phyloP scores from a whole-genome alignment of 768 basidiomycete species.

The Ramaria sp. region DNA sequence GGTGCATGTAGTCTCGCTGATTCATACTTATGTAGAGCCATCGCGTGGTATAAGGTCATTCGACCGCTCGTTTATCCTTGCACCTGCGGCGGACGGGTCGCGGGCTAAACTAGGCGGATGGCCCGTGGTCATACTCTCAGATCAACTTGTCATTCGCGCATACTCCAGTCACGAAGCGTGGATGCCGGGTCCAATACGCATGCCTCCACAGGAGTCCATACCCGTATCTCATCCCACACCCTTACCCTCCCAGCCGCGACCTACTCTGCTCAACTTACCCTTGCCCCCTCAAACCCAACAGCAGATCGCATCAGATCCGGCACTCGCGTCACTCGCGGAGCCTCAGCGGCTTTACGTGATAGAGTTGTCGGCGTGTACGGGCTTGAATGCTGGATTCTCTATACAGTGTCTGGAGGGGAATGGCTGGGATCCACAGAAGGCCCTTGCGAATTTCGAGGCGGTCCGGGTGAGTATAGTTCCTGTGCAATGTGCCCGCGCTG shows the following conservation, averaged over 20 bases:
- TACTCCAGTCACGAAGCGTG: constrained; percentile 80
- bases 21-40: constrained; percentile 34
- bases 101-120: constrained; percentile 79
- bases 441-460: constrained; percentile 77
- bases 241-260: constrained; percentile 20
- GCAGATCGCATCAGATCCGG: not conserved
- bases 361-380: constrained; percentile 61
- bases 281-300: not conserved
- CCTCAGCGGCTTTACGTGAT: constrained; percentile 60
- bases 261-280: not conserved
- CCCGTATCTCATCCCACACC: constrained; percentile 20
- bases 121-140: constrained; percentile 85
- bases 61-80: constrained; percentile 83
- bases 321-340: constrained; percentile 39
- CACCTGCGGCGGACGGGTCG: constrained; percentile 71
- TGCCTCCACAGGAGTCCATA: constrained; percentile 39
- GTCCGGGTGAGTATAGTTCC: constrained; percentile 55
- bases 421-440: constrained; percentile 72
- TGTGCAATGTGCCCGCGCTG: not conserved
- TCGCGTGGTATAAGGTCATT: constrained; percentile 81
- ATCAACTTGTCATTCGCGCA: constrained; percentile 73
- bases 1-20: constrained; percentile 9
- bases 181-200: constrained; percentile 61
- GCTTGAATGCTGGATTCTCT: constrained; percentile 69
- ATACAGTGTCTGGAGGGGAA: constrained; percentile 81